phyloP scores from a whole-genome alignment of 345 rosid genomes.

The Dipteronia sinensis region DNA sequence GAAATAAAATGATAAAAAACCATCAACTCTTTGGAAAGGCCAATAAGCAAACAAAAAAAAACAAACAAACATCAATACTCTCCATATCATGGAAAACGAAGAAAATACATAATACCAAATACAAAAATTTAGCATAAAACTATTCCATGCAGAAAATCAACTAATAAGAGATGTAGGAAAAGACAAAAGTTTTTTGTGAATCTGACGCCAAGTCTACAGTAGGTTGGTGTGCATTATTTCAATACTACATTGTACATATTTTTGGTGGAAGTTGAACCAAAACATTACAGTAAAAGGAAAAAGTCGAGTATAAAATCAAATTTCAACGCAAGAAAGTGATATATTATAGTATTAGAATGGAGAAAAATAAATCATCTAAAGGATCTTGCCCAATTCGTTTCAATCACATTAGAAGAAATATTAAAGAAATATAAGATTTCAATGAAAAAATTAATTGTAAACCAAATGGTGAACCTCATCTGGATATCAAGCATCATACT shows the following conservation, averaged over 20 bases:
- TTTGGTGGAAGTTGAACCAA: not conserved
- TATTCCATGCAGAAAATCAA: not conserved
- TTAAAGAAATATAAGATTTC: not conserved
- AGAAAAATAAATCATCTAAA: not conserved
- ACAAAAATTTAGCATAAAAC: not conserved
- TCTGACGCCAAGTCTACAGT: not conserved
- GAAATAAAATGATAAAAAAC: conserved; percentile 11
- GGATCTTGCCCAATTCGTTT: not conserved
- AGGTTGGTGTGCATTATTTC: not conserved
- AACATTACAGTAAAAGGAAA: not conserved
- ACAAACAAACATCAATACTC: conserved; percentile 3
- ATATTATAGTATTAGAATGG: not conserved
- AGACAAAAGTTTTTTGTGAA: not conserved
- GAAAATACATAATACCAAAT: not conserved
- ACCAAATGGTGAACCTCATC: not conserved
- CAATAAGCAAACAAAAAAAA: conserved; percentile 3
- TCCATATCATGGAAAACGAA: not conserved
- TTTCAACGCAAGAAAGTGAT: not conserved
- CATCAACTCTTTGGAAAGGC: conserved; percentile 3
- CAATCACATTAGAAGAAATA: not conserved
- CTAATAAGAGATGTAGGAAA: not conserved
- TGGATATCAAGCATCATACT: conserved; percentile 19
- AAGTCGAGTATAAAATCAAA: not conserved
- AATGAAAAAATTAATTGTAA: too few relatives aligned
- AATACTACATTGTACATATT: not conserved